phyloP scores from a whole-genome alignment of 2,329 filamentous ascomycete genomes.

The Diaporthe citriasiana region DNA sequence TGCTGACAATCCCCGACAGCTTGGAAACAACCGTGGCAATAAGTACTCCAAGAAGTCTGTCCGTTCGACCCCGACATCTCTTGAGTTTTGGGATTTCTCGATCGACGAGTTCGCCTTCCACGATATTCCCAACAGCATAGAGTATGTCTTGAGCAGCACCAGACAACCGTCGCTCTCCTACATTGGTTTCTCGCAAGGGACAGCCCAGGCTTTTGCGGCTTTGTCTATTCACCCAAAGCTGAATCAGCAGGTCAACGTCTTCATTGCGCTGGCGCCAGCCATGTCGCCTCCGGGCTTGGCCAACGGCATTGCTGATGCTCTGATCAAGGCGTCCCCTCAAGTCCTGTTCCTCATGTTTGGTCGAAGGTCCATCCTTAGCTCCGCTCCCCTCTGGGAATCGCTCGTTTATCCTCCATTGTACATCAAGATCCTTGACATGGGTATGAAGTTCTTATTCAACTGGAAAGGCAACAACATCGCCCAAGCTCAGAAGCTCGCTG shows the following conservation, averaged over 20 bases:
- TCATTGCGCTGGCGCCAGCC: constrained; percentile 94
- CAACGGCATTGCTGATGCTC: constrained; percentile 90
- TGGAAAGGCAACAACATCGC: constrained; percentile 91
- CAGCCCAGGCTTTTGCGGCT: constrained; percentile 94
- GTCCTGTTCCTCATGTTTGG: constrained; percentile 95
- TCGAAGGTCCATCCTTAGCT: constrained; percentile 89
- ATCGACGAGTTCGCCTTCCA: constrained; percentile 99
- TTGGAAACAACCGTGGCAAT: constrained; percentile 98
- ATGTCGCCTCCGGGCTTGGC: constrained; percentile 95
- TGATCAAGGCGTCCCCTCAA: constrained; percentile 93
- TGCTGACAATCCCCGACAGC: constrained; percentile 60
- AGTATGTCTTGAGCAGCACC: constrained; percentile 89
- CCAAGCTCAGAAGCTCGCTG: constrained; percentile 89
- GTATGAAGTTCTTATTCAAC: constrained; percentile 86
- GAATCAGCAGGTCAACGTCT: constrained; percentile 94
- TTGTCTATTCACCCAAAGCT: constrained; percentile 92
- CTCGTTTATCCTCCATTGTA: constrained; percentile 96
- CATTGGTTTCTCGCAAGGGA: constrained; percentile 97
- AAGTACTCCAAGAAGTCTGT: constrained; percentile 98
- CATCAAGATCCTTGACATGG: constrained; percentile 86
- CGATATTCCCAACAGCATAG: constrained; percentile 95
- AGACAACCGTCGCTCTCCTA: constrained; percentile 89
- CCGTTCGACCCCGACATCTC: constrained; percentile 78
- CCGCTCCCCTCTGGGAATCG: constrained; percentile 96
- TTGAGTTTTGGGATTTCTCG: constrained; percentile 95